These are phyloP conservation scores for Juncus effusus DNA, from an alignment of 176 grass and related monocot genomes.

Conservation along the genomic window DNA sequence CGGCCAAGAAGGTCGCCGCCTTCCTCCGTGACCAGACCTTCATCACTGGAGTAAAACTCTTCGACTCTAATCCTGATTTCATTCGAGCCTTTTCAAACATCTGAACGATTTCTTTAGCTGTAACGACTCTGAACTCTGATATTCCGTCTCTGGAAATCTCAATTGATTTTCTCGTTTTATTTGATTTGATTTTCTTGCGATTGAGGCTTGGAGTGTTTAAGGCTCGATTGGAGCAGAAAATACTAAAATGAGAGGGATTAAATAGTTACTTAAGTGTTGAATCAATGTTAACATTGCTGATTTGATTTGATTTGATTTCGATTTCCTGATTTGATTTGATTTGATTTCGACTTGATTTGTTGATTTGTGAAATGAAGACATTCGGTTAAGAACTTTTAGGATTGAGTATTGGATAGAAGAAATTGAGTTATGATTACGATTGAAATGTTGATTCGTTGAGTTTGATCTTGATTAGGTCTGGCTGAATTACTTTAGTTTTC, in stretches of 20 bases:
- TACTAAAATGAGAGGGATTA: too few species aligned
- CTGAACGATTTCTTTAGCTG: constrained; percentile 35
- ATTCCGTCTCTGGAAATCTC: constrained; percentile 40
- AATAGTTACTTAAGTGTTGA: too few species aligned
- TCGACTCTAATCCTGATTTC: constrained; percentile 80
- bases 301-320: too few species aligned
- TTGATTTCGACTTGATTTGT: not conserved
- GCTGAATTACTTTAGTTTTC: not conserved
- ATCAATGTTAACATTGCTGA: too few species aligned
- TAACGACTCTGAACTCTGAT: constrained; percentile 53
- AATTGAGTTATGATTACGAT: too few species aligned
- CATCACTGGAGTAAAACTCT: constrained; percentile 80
- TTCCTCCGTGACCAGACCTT: constrained; percentile 47
- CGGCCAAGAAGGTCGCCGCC: constrained; percentile 24
- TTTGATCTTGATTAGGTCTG: constrained; percentile 38
- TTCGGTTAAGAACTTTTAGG: not conserved
- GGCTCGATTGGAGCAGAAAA: too few species aligned
- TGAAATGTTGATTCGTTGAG: not conserved
- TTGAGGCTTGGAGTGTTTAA: too few species aligned
- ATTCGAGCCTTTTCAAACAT: constrained; percentile 61
- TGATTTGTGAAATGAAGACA: too few species aligned
- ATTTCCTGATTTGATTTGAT: too few species aligned
- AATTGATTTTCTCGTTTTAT: too few species aligned
- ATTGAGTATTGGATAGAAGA: constrained; percentile 15
- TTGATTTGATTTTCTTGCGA: too few species aligned